A percentile compares a stretch with the other conserved stretches of the same genome.
Evolutionary conservation across 2,329 filamentous ascomycete genomes (phyloP).

Genomic region (Talaromyces piceae): DNA sequence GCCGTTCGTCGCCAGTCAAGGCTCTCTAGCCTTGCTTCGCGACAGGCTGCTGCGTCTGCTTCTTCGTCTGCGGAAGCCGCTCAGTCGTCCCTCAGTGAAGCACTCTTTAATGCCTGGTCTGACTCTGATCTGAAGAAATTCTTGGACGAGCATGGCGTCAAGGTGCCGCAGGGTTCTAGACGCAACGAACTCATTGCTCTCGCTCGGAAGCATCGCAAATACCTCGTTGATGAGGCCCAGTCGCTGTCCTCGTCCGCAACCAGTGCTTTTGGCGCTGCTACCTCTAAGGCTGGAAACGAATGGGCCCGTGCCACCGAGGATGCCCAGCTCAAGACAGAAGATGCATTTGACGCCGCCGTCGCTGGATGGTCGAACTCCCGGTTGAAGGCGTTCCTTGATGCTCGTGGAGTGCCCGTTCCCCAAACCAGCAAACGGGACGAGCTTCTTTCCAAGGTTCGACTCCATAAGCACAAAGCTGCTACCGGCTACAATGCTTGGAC

Average conservation of each 20-base stretch:
- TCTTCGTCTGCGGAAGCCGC: conserved; percentile 61
- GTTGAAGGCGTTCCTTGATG: conserved; percentile 70
- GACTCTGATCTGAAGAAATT: conserved; percentile 88
- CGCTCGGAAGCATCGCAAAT: conserved; percentile 76
- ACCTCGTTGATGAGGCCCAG: conserved; percentile 44
- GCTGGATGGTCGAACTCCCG: conserved; percentile 65
- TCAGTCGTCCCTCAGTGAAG: conserved; percentile 69
- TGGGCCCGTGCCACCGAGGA: conserved; percentile 69
- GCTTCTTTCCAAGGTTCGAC: conserved; percentile 65
- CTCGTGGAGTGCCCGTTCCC: conserved; percentile 67
- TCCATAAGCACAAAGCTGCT: conserved; percentile 63
- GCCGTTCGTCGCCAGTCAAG: conserved; percentile 85
- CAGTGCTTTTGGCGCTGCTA: conserved; percentile 58
- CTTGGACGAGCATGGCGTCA: conserved; percentile 81
- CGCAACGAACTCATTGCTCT: conserved; percentile 83
- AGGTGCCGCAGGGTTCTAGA: conserved; percentile 86
- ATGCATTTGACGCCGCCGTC: conserved; percentile 59
- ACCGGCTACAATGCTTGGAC: conserved; percentile 66
- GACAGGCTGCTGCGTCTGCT: conserved; percentile 53
- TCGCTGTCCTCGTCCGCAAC: conserved; percentile 41
- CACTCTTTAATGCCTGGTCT: conserved; percentile 82
- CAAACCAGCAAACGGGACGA: conserved; percentile 65
- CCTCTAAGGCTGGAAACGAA: conserved; percentile 66
- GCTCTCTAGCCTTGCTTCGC: conserved; percentile 62
- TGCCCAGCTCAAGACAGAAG: conserved; percentile 53